Conservation (phyloP, 148 eudicot genomes). For the Camellia sinensis region DNA sequence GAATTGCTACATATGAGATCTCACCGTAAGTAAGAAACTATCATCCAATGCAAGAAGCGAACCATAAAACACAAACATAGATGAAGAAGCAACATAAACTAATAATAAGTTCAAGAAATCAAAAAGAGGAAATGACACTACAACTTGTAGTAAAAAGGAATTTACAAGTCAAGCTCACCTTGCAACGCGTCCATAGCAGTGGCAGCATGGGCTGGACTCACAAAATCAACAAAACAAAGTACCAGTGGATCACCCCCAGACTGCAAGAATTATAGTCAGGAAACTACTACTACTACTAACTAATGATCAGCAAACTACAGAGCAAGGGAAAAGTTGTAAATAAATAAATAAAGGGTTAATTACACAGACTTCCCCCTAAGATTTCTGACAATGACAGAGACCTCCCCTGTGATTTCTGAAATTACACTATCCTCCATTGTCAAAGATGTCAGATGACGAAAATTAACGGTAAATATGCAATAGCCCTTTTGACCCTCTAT, state of each 20-base stretch:
- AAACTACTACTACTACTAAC: background rate
- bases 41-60: background rate
- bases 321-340: background rate
- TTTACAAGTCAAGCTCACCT: slow-evolving; percentile 28
- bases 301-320: background rate
- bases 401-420: too few relatives aligned
- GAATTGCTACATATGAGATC: background rate
- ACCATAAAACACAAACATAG: background rate
- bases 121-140: background rate
- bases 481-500: too few relatives aligned
- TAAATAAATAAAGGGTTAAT: background rate
- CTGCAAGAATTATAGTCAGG: slow-evolving; percentile 31
- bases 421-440: too few relatives aligned
- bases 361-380: too few relatives aligned
- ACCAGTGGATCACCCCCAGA: slow-evolving; percentile 67
- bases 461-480: too few relatives aligned
- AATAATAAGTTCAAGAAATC: background rate
- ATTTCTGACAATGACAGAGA: too few relatives aligned
- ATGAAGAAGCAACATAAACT: background rate
- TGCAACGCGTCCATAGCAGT: slow-evolving; percentile 58
- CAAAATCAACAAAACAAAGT: slow-evolving; percentile 83
- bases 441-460: too few relatives aligned
- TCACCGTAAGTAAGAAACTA: background rate
- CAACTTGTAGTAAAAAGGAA: too few relatives aligned
- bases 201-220: slow-evolving; percentile 61